Evolutionary conservation across 1,284 basidiomycete genomes (phyloP), one percentile per base, ranked within the genome.

Genomic region (Ceratobasidium sp.): DNA sequence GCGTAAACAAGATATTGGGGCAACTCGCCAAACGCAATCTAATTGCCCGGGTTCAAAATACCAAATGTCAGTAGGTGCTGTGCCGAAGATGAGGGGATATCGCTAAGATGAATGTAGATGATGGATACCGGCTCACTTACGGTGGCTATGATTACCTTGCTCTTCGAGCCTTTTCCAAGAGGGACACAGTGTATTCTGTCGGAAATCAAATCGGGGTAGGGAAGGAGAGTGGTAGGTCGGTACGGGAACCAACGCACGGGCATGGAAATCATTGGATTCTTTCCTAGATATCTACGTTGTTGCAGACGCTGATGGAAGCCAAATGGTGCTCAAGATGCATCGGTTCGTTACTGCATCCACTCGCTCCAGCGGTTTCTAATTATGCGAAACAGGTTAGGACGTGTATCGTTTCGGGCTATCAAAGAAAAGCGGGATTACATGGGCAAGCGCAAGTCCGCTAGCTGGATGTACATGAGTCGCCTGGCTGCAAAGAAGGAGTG

Each of bases 381-480:
- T 15, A 17, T n/a, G 14, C 5, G n/a, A 5, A 53, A 31, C 80
- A 97, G 97, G 57, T 88, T 99, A 44, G 97, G 97, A 31, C 92
- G 97, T 53, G 91, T 99, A 80, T 98, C 96, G 0, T 99, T 99
- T 85, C 91, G 97, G 66, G 91, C 95, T 0, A 97, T 99, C 85
- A 99, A 99, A 84, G 89, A 93, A 79, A 99, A 99, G 82, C 88
- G 97, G 77, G 98, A 99, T 82, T 99, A 99, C 83, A 87, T 99
- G 78, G 95, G 96, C 36, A 98, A 97, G 82, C 89, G 97, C 48
- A 96, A 96, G 84, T 95, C 93, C 45, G 97, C 97, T 0, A 97
- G 95, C 36, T 99, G 97, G 97, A 98, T 99, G 97, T 99, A 98
- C 84, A 96, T 99, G 95, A 97, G 95, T 69, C 90, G 97, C 33